Percentiles rank a stretch among this genome's conserved stretches.
Evolutionary conservation across 2,329 filamentous ascomycete genomes (phyloP).

Genomic region (Xylariaceae sp.): DNA sequence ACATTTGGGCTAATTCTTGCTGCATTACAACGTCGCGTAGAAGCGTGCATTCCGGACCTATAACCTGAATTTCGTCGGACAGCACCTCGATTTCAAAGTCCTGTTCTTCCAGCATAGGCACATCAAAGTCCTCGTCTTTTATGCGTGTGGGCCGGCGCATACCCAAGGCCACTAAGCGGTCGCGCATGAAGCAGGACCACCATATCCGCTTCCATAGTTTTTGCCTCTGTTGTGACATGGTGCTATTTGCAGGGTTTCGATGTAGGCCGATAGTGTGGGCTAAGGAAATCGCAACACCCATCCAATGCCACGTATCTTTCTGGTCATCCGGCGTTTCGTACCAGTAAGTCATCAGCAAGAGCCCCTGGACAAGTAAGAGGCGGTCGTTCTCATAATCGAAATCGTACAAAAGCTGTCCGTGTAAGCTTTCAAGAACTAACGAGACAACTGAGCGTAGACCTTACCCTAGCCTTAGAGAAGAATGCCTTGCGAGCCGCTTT

Average conservation of each 20-base stretch:
- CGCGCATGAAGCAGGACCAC: conserved; percentile 98
- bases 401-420: conserved; percentile 77
- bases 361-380: conserved; percentile 83
- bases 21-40: conserved; percentile 76
- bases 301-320: conserved; percentile 99
- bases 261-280: conserved; percentile 94
- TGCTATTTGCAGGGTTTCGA: conserved; percentile 78
- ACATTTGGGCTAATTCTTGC: conserved; percentile 81
- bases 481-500: conserved; percentile 87
- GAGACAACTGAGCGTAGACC: conserved; percentile 40
- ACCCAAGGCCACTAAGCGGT: conserved; percentile 87
- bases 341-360: conserved; percentile 95
- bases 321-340: conserved; percentile 97
- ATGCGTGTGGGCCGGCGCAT: conserved; percentile 93
- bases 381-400: conserved; percentile 94
- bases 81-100: conserved; percentile 83
- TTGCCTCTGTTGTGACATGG: conserved; percentile 74
- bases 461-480: conserved; percentile 84
- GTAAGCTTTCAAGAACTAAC: conserved; percentile 22
- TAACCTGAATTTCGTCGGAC: conserved; percentile 69
- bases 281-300: conserved; percentile 92
- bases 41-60: conserved; percentile 73
- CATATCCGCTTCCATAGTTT: conserved; percentile 94
- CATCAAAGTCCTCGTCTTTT: conserved; percentile 91
- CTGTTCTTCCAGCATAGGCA: conserved; percentile 82